These are phyloP conservation scores for Marvania coccoides DNA, from an alignment of 139 green algal genomes.

Conservation along the genomic window DNA sequence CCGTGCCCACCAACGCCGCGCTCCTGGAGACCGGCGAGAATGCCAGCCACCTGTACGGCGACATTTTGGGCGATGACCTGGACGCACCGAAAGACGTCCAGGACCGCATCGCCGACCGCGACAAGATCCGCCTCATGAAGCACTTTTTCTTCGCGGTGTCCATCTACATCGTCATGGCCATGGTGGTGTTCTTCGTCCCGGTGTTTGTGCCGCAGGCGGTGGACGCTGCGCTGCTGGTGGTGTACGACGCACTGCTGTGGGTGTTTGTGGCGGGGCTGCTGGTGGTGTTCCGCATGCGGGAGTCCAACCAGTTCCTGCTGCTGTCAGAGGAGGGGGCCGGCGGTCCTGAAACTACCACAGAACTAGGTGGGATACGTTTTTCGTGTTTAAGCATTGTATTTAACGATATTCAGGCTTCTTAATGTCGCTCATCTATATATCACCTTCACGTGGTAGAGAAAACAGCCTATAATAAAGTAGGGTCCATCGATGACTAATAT, in stretches of 20 bases:
- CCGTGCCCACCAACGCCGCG: not conserved
- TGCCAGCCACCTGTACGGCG: slow-evolving; percentile 2
- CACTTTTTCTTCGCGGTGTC: slow-evolving; percentile 44
- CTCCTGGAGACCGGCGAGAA: slow-evolving; percentile 17
- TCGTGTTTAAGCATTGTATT: too few relatives aligned
- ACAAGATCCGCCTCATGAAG: slow-evolving; percentile 40
- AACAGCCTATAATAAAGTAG: too few relatives aligned
- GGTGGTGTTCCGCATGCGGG: slow-evolving; percentile 44
- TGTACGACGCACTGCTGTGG: slow-evolving; percentile 26
- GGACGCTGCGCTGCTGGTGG: slow-evolving; percentile 12
- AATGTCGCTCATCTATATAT: too few relatives aligned
- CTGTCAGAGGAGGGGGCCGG: slow-evolving; percentile 22
- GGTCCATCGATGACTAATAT: too few relatives aligned
- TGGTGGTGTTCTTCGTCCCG: slow-evolving; percentile 30
- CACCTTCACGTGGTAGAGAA: too few relatives aligned
- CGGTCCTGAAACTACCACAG: slow-evolving; percentile 2
- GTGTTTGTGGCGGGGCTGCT: slow-evolving; percentile 27
- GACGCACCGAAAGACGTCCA: slow-evolving; percentile 40
- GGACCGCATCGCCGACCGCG: slow-evolving; percentile 27
- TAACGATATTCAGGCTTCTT: too few relatives aligned
- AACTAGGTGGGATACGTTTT: too few relatives aligned
- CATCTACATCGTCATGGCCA: slow-evolving; percentile 27
- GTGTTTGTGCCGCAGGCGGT: slow-evolving; percentile 30
- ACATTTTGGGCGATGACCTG: slow-evolving; percentile 14
- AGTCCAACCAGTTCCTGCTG: slow-evolving; percentile 38